Base-by-base conservation (phyloP, 495 filamentous ascomycete genomes). In the Apodospora peruviana region DNA sequence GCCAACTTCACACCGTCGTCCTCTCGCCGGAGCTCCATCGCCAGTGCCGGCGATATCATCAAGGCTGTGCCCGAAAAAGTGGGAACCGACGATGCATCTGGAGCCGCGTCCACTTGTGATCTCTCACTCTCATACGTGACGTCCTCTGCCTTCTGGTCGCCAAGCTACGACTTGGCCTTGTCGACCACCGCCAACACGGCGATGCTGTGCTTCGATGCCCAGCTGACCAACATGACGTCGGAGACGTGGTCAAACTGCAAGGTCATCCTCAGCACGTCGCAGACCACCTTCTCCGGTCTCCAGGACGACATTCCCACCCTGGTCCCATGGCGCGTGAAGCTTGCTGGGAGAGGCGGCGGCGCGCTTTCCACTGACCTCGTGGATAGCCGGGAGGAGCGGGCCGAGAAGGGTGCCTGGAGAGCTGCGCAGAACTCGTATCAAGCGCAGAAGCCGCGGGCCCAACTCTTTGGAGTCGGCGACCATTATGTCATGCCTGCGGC, bases 221-320 rank as follows among this genome's bases (percentile, higher is more conserved):
- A 81, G 47, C 75, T 85, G 51, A 72, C 69, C 24, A 88, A 89
- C 56, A 64, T 67, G 43, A 84, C 81, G 0, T 80, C 78, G 0
- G 85, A 89, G 64, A 80, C 75, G 10, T 89, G 85, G 85, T 66
- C 70, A 18, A 81, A 85, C 61, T 74, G 80, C 47, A 79, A 77
- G 44, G 66, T 89, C 21, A 76, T 74, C 22, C 75, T 89, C 23
- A 86, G 83, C 8, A 87, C 84, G 0, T 85, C 82, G 1, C 82
- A 87, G 59, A 79, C 84, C 5, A 73, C 74, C 5, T 86, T 82
- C 57, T 72, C 76, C 10, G 78, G 80, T 12, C 64, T 86, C 5
- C 72, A 74, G 19, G 83, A 85, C 40, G 62, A 62, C 9, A 75
- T 81, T 5, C 85, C 85, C 1, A 62, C 59, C 12, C 67, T 88